Percentiles rank a stretch among this genome's conserved stretches.
Conservation (phyloP, 2,329 filamentous ascomycete genomes). For the Tolypocladium ophioglossoides region DNA sequence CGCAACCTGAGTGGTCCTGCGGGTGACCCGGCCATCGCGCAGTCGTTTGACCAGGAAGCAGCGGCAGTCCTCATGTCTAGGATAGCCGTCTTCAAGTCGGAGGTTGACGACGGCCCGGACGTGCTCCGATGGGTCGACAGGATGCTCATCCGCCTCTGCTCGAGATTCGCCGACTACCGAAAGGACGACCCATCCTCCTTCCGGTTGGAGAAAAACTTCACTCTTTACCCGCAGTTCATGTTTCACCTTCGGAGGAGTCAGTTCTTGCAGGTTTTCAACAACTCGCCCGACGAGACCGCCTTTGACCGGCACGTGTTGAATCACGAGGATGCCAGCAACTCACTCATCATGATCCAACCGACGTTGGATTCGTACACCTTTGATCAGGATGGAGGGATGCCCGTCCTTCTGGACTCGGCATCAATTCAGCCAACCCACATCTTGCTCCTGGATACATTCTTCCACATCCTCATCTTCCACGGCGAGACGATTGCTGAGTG, state of each 20-base stretch:
- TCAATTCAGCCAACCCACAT: slow-evolving; percentile 94
- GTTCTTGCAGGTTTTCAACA: slow-evolving; percentile 98
- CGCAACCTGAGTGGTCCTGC: slow-evolving; percentile 86
- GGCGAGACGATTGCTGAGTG: slow-evolving; percentile 96
- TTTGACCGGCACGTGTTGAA: slow-evolving; percentile 97
- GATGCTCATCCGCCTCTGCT: slow-evolving; percentile 95
- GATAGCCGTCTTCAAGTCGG: slow-evolving; percentile 97
- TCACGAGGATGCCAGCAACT: slow-evolving; percentile 94
- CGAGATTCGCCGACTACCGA: slow-evolving; percentile 91
- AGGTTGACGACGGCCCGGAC: slow-evolving; percentile 97
- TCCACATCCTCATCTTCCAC: slow-evolving; percentile 98
- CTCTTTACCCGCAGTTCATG: slow-evolving; percentile 98
- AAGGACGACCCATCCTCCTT: slow-evolving; percentile 98
- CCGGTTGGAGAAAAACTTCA: slow-evolving; percentile 97
- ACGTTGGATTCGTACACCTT: slow-evolving; percentile 96
- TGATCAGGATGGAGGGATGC: slow-evolving; percentile 84
- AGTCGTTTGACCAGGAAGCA: slow-evolving; percentile 97
- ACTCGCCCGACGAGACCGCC: slow-evolving; percentile 97
- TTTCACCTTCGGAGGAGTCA: slow-evolving; percentile 96
- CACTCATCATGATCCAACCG: slow-evolving; percentile 96
- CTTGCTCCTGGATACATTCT: slow-evolving; percentile 93
- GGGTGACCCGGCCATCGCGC: slow-evolving; percentile 87
- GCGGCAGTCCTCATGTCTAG: slow-evolving; percentile 97
- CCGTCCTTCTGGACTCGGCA: slow-evolving; percentile 90
- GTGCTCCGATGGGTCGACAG: slow-evolving; percentile 96